Conservation (phyloP, 768 basidiomycete genomes). For the Rhizopogon sp. region DNA sequence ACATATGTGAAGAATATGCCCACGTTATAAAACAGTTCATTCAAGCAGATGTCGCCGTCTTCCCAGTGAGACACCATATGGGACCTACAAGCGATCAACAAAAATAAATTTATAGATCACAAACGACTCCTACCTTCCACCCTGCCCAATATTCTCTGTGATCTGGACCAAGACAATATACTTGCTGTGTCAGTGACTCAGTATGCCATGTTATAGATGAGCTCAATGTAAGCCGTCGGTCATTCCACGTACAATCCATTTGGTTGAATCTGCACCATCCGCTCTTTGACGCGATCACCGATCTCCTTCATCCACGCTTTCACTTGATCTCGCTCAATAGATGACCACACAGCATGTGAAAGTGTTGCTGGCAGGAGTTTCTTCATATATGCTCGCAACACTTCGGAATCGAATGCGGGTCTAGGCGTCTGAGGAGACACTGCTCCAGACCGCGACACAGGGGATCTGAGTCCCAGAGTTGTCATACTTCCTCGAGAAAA, state of each 20-base stretch:
- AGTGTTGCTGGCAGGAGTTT: constrained; percentile 71
- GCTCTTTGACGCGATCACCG: constrained; percentile 77
- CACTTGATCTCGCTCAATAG: constrained; percentile 64
- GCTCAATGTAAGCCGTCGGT: neutral
- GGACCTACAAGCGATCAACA: constrained; percentile 40
- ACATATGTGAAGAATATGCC: constrained; percentile 23
- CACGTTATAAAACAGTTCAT: constrained; percentile 79
- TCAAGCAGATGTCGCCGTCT: constrained; percentile 71
- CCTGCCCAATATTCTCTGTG: constrained; percentile 80
- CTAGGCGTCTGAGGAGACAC: constrained; percentile 44
- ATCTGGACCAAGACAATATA: constrained; percentile 84
- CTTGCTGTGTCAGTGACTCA: constrained; percentile 46
- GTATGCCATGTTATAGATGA: constrained; percentile 10
- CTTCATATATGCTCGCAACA: constrained; percentile 77
- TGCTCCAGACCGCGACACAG: constrained; percentile 55
- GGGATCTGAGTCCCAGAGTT: constrained; percentile 49
- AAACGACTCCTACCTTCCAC: constrained; percentile 59
- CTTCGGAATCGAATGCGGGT: constrained; percentile 62
- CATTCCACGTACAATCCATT: constrained; percentile 65
- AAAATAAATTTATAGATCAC: neutral
- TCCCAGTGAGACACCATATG: constrained; percentile 88
- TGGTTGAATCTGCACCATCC: constrained; percentile 81
- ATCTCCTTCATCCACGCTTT: constrained; percentile 81
- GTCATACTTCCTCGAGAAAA: constrained; percentile 12
- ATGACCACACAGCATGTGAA: constrained; percentile 58